Evolutionary conservation across 2,329 filamentous ascomycete species (phyloP).

Genomic region (Fusarium foetens): DNA sequence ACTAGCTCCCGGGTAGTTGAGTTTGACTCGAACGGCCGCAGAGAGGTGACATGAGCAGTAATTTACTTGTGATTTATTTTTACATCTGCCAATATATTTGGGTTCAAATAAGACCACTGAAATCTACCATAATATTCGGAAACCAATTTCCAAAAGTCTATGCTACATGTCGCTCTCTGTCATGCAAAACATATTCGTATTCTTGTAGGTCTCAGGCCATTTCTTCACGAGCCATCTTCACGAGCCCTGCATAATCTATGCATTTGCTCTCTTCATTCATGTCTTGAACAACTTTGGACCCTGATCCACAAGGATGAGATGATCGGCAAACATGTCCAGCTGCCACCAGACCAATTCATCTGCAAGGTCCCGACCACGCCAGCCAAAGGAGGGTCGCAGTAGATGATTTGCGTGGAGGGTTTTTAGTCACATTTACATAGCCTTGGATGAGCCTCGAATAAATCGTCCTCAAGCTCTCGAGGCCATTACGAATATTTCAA

Average conservation of each 20-base stretch:
- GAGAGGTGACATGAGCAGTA: neutral
- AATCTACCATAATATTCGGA: neutral
- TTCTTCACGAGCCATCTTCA: neutral
- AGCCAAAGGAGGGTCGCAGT: slow-evolving; percentile 28
- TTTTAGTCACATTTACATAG: slow-evolving; percentile 14
- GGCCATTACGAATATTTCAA: neutral
- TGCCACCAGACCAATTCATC: slow-evolving; percentile 26
- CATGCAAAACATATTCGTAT: slow-evolving; percentile 10
- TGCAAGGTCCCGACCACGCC: slow-evolving; percentile 42
- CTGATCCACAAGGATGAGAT: slow-evolving; percentile 32
- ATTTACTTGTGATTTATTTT: neutral
- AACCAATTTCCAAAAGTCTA: neutral
- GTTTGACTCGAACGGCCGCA: neutral
- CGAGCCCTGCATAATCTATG: slow-evolving; percentile 30
- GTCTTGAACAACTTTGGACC: slow-evolving; percentile 18
- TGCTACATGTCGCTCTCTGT: neutral
- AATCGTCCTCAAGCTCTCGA: neutral
- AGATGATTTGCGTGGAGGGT: slow-evolving; percentile 33
- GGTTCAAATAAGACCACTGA: neutral
- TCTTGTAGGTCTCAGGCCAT: slow-evolving; percentile 3
- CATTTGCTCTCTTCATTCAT: neutral
- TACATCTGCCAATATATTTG: slow-evolving; percentile 8
- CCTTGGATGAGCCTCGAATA: slow-evolving; percentile 16
- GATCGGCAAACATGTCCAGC: slow-evolving; percentile 28
- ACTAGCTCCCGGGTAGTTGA: neutral